Evolutionary conservation across 306 rosid genomes (phyloP).

Genomic region (cucumber (Cucumis sativus)): Cucumber_9930_V3 NC_026660.2:27457501-27458000

Average conservation of each 20-base stretch:
- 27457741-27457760: neutral
- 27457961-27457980: slow-evolving; percentile 21
- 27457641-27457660: neutral
- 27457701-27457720: neutral
- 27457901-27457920: neutral
- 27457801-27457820: neutral
- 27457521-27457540: too few species aligned
- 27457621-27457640: neutral
- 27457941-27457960: slow-evolving; percentile 27
- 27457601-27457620: neutral
- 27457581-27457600: neutral
- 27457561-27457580: neutral
- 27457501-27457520: too few species aligned
- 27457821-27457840: neutral
- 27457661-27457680: neutral
- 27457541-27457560: neutral
- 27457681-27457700: neutral
- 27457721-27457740: neutral
- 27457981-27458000: slow-evolving; percentile 19
- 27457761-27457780: neutral
- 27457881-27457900: neutral
- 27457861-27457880: neutral
- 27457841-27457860: neutral
- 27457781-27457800: neutral
- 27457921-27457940: neutral